These are phyloP conservation scores for Lophium mytilinum DNA, from an alignment of 495 filamentous ascomycete genomes.

Conservation along the genomic window DNA sequence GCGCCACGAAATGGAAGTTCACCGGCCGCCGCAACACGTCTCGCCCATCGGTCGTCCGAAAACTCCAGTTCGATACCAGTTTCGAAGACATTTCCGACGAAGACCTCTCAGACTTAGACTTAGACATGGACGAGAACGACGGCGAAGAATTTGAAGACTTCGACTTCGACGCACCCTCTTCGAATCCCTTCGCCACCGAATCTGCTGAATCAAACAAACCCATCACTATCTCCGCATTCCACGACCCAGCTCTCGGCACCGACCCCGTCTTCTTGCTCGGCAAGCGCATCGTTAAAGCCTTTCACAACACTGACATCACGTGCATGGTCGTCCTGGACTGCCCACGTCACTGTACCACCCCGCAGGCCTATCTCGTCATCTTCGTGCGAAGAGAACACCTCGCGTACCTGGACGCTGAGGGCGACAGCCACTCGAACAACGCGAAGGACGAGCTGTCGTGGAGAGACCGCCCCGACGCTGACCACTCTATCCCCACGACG, in stretches of 20 bases:
- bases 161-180: not conserved
- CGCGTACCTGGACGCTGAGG: not conserved
- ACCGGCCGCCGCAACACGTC: no score
- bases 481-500: not conserved
- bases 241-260: not conserved
- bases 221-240: not conserved
- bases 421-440: not conserved
- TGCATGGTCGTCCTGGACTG: not conserved
- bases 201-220: not conserved
- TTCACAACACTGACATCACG: not conserved
- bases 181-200: not conserved
- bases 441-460: not conserved
- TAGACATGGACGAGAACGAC: no score
- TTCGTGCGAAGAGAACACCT: not conserved
- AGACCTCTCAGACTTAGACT: no score
- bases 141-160: no score
- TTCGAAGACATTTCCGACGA: not conserved
- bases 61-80: not conserved
- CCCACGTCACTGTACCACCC: not conserved
- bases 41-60: not conserved
- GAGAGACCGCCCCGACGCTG: not conserved
- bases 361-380: not conserved
- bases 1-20: no score
- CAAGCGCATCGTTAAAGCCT: not conserved
- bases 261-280: not conserved